Conservation (phyloP, 129 eudicot genomes). For the Kitagawia praeruptora region DNA sequence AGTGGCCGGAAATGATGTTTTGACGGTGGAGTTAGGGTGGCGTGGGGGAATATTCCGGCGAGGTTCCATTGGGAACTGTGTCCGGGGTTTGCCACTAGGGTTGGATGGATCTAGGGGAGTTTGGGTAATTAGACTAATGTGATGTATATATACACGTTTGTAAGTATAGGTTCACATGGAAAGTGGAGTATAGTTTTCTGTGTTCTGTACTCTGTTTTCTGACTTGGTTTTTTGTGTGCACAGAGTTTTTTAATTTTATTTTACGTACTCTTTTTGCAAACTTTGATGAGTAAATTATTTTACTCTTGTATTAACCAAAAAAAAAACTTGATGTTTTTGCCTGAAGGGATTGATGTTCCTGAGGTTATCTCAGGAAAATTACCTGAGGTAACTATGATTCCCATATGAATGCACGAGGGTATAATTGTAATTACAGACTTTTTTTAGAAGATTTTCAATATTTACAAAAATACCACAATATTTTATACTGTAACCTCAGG, state of each 20-base stretch:
- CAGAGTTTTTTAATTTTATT: no score
- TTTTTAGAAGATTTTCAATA: no score
- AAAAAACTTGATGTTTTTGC: no score
- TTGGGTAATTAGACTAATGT: background rate
- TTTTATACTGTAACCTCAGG: no score
- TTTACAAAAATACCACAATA: no score
- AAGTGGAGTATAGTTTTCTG: background rate
- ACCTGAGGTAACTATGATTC: no score
- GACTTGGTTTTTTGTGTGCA: background rate
- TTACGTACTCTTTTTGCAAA: no score
- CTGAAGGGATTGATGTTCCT: no score
- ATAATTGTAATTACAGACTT: no score
- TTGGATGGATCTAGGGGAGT: constrained; percentile 2
- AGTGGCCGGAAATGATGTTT: constrained; percentile 4
- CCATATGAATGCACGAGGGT: no score
- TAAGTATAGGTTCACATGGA: background rate
- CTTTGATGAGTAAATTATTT: background rate
- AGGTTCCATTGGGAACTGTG: background rate
- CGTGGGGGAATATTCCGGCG: background rate
- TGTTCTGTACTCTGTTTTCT: background rate
- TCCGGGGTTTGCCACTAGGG: background rate
- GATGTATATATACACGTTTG: background rate
- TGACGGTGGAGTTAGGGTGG: background rate
- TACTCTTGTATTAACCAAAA: no score
- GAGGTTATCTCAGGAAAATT: no score